A percentile compares a stretch with the other conserved stretches of the same genome.
phyloP scores from a whole-genome alignment of 495 filamentous ascomycete genomes.

The Penicillium mononematosum region DNA sequence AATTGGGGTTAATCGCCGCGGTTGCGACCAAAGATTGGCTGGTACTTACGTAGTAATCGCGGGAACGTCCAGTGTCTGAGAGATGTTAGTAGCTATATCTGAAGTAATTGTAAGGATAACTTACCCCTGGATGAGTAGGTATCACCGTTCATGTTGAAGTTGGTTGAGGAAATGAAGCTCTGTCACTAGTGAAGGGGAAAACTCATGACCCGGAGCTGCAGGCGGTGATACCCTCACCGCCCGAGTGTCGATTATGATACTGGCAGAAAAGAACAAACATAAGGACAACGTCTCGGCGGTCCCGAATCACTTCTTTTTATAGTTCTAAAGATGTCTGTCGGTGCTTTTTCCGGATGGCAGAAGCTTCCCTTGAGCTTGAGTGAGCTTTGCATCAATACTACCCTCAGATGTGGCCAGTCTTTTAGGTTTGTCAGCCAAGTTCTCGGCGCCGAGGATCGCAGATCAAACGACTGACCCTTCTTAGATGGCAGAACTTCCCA shows the following conservation, averaged over 20 bases:
- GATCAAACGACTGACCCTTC: conserved; percentile 13
- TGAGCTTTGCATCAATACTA: conserved; percentile 89
- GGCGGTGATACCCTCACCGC: conserved; percentile 30
- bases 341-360: conserved; percentile 63
- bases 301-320: background rate
- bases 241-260: background rate
- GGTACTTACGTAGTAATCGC: conserved; percentile 68
- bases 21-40: conserved; percentile 13
- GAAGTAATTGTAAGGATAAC: conserved; percentile 16
- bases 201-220: conserved; percentile 23
- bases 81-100: conserved; percentile 21
- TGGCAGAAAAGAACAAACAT: conserved; percentile 27
- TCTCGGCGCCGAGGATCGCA: background rate
- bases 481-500: conserved; percentile 77
- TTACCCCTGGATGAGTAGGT: conserved; percentile 78
- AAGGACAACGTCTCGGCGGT: background rate
- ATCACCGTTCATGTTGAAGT: conserved; percentile 80
- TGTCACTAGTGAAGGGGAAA: conserved; percentile 31
- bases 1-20: conserved; percentile 34
- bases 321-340: conserved; percentile 25
- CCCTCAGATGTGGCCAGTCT: conserved; percentile 85
- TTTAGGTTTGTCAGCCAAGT: conserved; percentile 56
- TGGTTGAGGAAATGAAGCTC: conserved; percentile 20
- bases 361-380: conserved; percentile 75
- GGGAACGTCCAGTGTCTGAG: conserved; percentile 65